Evolutionary conservation across 805 yeast species (phyloP).

Genomic region (Grigorovia humatica): DNA sequence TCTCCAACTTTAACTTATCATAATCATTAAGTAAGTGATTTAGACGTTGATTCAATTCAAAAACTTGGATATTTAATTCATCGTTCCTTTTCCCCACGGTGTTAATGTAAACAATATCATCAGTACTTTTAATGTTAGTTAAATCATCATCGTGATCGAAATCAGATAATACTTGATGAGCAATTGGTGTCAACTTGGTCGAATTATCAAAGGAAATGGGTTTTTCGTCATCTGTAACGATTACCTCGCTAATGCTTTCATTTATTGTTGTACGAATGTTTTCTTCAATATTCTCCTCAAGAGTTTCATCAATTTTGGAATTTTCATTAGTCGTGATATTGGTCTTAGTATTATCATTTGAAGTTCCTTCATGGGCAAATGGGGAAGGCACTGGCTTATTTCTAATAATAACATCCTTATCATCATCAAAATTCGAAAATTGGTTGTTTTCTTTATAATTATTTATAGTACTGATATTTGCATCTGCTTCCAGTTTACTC

Average conservation of each 20-base stretch:
- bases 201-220: constrained; percentile 1
- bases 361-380: not conserved
- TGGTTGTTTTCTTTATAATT: not conserved
- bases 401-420: not conserved
- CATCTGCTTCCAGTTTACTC: not conserved
- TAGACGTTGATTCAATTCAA: constrained; percentile 12
- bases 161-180: constrained; percentile 3
- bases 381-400: not conserved
- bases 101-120: constrained; percentile 5
- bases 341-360: not conserved
- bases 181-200: constrained; percentile 18
- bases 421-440: not conserved
- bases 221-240: not conserved
- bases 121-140: constrained; percentile 4
- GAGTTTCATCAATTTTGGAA: not conserved
- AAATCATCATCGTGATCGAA: not conserved
- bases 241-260: not conserved
- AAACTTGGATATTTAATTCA: constrained; percentile 13
- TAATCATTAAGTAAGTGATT: constrained; percentile 11
- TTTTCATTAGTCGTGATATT: not conserved
- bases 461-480: not conserved
- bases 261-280: not conserved
- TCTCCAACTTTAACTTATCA: constrained; percentile 9
- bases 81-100: constrained; percentile 12
- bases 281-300: not conserved